Evolutionary conservation across 371 early-diverging fungal species (phyloP).

Genomic region (Mucor piriformis): DNA sequence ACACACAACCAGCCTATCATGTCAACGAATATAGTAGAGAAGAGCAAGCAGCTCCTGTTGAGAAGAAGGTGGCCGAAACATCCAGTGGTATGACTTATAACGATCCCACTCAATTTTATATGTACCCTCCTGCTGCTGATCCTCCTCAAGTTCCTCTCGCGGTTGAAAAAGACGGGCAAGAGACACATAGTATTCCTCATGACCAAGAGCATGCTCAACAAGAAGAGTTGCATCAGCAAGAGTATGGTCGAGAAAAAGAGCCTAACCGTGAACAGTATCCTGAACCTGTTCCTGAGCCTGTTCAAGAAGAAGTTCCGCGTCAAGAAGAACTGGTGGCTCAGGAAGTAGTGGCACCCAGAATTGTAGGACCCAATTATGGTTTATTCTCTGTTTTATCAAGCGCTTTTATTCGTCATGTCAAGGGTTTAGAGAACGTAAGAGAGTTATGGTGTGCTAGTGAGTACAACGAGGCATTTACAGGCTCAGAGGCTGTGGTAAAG

Average conservation of each 20-base stretch:
- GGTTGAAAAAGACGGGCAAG: too few relatives aligned
- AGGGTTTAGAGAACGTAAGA: conserved; percentile 29
- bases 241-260: too few relatives aligned
- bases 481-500: conserved; percentile 34
- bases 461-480: conserved; percentile 41
- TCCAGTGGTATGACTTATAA: not conserved
- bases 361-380: conserved; percentile 26
- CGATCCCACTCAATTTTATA: conserved; percentile 9
- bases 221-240: too few relatives aligned
- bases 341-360: not conserved
- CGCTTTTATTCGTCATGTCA: conserved; percentile 24
- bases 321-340: not conserved
- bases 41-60: not conserved
- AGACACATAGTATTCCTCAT: too few relatives aligned
- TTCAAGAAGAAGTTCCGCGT: not conserved
- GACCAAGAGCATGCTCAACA: not conserved
- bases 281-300: not conserved
- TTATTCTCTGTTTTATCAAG: conserved; percentile 32
- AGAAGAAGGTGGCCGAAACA: not conserved
- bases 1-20: not conserved
- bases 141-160: not conserved
- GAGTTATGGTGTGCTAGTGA: conserved; percentile 41
- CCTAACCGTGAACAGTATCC: not conserved
- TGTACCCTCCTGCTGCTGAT: conserved; percentile 5
- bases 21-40: not conserved